Conservation (phyloP, 768 basidiomycete genomes). For the Boletus reticuloceps region DNA sequence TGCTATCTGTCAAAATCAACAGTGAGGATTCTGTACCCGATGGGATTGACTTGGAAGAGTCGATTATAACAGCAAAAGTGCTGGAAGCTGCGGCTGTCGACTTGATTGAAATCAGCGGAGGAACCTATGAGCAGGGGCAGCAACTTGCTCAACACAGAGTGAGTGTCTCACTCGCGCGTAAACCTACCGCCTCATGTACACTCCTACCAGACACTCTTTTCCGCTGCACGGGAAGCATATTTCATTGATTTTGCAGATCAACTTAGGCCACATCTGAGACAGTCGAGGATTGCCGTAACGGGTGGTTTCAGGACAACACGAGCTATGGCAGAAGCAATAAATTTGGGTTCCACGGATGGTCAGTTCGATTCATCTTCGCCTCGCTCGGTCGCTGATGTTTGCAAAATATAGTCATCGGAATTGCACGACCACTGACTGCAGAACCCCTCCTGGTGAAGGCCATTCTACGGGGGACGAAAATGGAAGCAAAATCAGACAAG, state of each 20-base stretch:
- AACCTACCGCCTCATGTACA: neutral
- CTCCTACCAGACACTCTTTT: constrained; percentile 8
- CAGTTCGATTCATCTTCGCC: neutral
- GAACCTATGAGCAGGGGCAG: constrained; percentile 31
- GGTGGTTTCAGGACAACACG: constrained; percentile 30
- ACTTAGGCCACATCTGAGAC: constrained; percentile 22
- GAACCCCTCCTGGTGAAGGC: constrained; percentile 31
- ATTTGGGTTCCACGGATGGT: constrained; percentile 25
- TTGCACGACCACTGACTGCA: constrained; percentile 30
- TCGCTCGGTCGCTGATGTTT: neutral
- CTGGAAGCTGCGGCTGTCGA: constrained; percentile 37
- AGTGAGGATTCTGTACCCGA: constrained; percentile 25
- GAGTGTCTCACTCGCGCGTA: neutral
- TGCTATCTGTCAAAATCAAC: constrained; percentile 36
- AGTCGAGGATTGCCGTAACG: constrained; percentile 28
- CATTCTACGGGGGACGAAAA: constrained; percentile 24
- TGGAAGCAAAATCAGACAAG: constrained; percentile 22
- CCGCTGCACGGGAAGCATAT: constrained; percentile 24
- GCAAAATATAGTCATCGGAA: constrained; percentile 23
- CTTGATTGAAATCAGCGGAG: constrained; percentile 42
- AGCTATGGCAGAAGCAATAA: constrained; percentile 30
- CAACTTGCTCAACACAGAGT: constrained; percentile 9
- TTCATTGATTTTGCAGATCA: constrained; percentile 32
- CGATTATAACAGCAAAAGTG: constrained; percentile 24
- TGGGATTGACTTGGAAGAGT: constrained; percentile 35